phyloP scores from a whole-genome alignment of 192 early-diverging fungal species.

The Podila clonocystis region DNA sequence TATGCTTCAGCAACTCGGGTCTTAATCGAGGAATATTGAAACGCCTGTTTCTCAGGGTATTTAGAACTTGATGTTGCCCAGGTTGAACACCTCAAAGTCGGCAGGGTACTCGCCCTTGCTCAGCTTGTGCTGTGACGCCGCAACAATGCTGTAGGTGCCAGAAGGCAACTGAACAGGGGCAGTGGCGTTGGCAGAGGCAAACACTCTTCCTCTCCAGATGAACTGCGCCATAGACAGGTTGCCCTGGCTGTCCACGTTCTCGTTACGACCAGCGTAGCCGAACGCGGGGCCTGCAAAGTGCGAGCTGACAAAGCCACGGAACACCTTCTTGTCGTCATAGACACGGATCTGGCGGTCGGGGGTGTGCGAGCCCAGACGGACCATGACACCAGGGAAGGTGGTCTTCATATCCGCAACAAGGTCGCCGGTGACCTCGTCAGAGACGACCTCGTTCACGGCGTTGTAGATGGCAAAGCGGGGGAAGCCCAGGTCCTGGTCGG shows the following conservation, averaged over 20 bases:
- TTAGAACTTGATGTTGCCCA: slow-evolving; percentile 9
- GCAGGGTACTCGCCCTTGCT: slow-evolving; percentile 30
- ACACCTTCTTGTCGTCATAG: slow-evolving; percentile 1
- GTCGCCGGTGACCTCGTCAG: background rate
- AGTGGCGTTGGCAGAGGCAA: slow-evolving; percentile 9
- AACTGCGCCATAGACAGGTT: slow-evolving; percentile 6
- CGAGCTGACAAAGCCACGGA: slow-evolving; percentile 5
- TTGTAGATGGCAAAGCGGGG: slow-evolving; percentile 14
- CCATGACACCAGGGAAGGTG: background rate
- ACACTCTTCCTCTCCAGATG: slow-evolving; percentile 17
- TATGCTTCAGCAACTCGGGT: too few relatives aligned
- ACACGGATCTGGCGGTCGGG: slow-evolving; percentile 14
- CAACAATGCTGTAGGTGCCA: slow-evolving; percentile 25
- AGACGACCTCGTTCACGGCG: background rate
- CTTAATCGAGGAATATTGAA: too few relatives aligned
- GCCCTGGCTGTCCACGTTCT: background rate
- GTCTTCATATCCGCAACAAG: slow-evolving; percentile 5
- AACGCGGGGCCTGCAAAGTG: background rate
- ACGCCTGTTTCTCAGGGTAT: too few relatives aligned
- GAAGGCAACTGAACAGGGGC: background rate
- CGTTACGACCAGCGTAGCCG: slow-evolving; percentile 3
- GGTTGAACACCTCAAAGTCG: slow-evolving; percentile 32
- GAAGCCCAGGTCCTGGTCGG: slow-evolving; percentile 21
- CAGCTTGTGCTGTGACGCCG: slow-evolving; percentile 38
- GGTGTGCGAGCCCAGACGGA: slow-evolving; percentile 19